Percentiles rank a stretch among this genome's conserved stretches.
Evolutionary conservation across 345 rosid genomes (phyloP).

Genomic region (Aegle marmelos): DNA sequence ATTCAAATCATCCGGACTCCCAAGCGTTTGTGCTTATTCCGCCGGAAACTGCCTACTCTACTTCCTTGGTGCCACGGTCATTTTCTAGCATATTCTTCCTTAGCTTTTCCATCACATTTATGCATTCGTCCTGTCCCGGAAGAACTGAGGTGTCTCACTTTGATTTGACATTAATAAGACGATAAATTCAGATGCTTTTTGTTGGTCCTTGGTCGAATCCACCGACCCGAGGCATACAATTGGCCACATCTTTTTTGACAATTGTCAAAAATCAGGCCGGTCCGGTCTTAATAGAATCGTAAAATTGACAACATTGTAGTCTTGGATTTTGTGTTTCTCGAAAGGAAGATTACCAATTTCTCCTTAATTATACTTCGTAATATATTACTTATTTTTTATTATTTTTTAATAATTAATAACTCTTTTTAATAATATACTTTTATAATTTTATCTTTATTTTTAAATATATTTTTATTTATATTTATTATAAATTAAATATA

Average conservation of each 20-base stretch:
- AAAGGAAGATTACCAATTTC: too few species aligned
- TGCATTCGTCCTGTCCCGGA: neutral
- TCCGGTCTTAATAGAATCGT: too few species aligned
- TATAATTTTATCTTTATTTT: too few species aligned
- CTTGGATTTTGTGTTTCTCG: too few species aligned
- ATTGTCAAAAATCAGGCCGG: too few species aligned
- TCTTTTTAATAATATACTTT: too few species aligned
- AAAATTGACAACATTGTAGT: too few species aligned
- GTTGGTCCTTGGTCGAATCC: neutral
- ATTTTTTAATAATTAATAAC: too few species aligned
- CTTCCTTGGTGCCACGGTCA: neutral
- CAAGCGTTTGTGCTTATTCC: neutral
- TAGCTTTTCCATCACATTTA: neutral
- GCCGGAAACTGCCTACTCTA: neutral
- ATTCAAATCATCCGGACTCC: neutral
- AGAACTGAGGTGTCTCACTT: neutral
- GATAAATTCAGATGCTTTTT: neutral
- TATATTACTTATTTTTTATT: too few species aligned
- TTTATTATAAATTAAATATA: too few species aligned
- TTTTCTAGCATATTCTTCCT: constrained; percentile 9
- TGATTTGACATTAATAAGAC: neutral
- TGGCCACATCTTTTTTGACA: neutral
- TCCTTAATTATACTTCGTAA: too few species aligned
- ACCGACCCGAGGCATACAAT: neutral
- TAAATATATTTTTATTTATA: too few species aligned